A percentile compares a stretch with the other conserved stretches of the same genome.
Evolutionary conservation across 1,139 yeast genomes (phyloP).

Genomic region (Meyerozyma sp.): DNA sequence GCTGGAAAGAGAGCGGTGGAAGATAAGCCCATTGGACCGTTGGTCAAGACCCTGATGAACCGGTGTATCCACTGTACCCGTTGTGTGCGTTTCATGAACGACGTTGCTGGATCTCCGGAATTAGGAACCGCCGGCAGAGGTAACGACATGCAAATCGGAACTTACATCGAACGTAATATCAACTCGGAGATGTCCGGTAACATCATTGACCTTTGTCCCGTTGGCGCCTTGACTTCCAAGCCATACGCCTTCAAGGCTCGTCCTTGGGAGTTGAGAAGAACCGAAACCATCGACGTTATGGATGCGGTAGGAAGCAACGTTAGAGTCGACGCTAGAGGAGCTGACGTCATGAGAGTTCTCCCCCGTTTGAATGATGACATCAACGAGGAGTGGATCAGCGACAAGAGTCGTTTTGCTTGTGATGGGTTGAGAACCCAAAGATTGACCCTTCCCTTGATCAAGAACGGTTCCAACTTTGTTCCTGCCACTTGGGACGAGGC

Average conservation of each 20-base stretch:
- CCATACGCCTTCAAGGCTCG: conserved; percentile 90
- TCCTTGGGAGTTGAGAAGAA: conserved; percentile 91
- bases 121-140: conserved; percentile 89
- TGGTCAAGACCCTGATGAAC: conserved; percentile 88
- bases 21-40: conserved; percentile 86
- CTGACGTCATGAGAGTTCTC: conserved; percentile 82
- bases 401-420: conserved; percentile 79
- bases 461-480: conserved; percentile 66
- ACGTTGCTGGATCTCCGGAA: conserved; percentile 91
- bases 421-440: conserved; percentile 88
- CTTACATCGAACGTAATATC: conserved; percentile 79
- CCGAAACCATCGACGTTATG: conserved; percentile 81
- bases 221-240: conserved; percentile 85
- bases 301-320: conserved; percentile 83
- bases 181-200: conserved; percentile 86
- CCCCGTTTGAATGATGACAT: conserved; percentile 85
- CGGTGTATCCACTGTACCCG: conserved; percentile 92
- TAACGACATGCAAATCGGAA: conserved; percentile 88
- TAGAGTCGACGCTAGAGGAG: conserved; percentile 83
- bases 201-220: conserved; percentile 86
- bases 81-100: conserved; percentile 87
- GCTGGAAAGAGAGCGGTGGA: conserved; percentile 87
- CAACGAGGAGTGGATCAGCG: conserved; percentile 91
- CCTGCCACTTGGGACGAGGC: conserved; percentile 90
- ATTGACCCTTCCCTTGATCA: conserved; percentile 74